A percentile compares a stretch with the other conserved stretches of the same genome.
These are phyloP conservation scores for Ophiostoma sp. DNA, from an alignment of 2,329 filamentous ascomycete genomes.

Conservation along the genomic window DNA sequence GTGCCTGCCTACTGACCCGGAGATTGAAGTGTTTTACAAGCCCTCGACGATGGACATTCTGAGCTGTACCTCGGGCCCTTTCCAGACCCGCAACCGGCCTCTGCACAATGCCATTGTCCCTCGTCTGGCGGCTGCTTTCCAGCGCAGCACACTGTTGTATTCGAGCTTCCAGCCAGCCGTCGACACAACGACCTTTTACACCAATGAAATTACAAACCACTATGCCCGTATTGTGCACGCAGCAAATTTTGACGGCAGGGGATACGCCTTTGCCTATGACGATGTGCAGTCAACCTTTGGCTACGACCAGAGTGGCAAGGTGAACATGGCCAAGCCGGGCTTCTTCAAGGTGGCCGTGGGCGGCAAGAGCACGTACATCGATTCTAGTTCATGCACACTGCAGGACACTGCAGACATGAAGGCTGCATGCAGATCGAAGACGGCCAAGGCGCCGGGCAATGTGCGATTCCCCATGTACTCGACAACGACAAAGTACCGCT, in stretches of 20 bases:
- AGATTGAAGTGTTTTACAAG: conserved; percentile 44
- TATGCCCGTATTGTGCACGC: conserved; percentile 54
- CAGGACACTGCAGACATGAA: neutral
- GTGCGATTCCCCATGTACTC: conserved; percentile 16
- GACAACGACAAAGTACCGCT: conserved; percentile 8
- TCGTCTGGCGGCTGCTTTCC: conserved; percentile 45
- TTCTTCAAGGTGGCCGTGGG: conserved; percentile 14
- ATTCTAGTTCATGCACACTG: neutral
- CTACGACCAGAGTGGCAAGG: conserved; percentile 42
- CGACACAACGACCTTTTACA: conserved; percentile 37
- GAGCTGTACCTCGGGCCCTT: conserved; percentile 59
- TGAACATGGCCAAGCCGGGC: conserved; percentile 4
- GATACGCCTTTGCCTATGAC: conserved; percentile 59
- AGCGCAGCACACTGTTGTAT: conserved; percentile 50
- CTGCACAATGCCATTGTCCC: conserved; percentile 44
- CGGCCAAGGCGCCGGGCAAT: neutral
- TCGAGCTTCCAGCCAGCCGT: conserved; percentile 30
- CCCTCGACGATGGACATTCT: conserved; percentile 61
- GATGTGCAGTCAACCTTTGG: conserved; percentile 51
- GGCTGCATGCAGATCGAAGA: neutral
- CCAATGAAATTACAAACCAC: conserved; percentile 48
- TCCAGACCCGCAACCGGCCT: conserved; percentile 41
- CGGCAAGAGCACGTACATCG: neutral
- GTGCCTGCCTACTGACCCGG: conserved; percentile 29
- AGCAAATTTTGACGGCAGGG: conserved; percentile 48